A percentile compares a stretch with the other conserved stretches of the same genome.
Evolutionary conservation across 2,329 filamentous ascomycete species (phyloP).

Genomic region (Epichloe aotearoae): DNA sequence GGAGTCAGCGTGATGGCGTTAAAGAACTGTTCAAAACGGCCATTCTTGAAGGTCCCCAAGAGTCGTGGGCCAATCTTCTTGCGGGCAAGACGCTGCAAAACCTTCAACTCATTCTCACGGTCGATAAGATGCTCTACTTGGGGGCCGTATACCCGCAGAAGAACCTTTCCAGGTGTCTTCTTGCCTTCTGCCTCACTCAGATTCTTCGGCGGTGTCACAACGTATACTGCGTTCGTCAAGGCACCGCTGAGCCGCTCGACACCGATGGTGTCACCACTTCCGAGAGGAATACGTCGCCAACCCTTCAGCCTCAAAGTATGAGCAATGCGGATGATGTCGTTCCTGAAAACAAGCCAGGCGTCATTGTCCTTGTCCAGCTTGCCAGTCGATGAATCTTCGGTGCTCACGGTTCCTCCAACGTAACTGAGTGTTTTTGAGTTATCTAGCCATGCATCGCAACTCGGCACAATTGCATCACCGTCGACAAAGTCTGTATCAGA

Average conservation of each 20-base stretch:
- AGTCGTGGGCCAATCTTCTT: constrained; percentile 90
- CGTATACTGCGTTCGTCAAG: constrained; percentile 91
- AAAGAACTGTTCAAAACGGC: constrained; percentile 90
- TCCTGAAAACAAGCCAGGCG: constrained; percentile 79
- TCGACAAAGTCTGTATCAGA: constrained; percentile 81
- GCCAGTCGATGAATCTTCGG: constrained; percentile 28
- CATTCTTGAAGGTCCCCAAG: constrained; percentile 85
- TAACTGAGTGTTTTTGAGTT: constrained; percentile 83
- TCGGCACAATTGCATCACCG: constrained; percentile 69
- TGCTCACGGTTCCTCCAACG: constrained; percentile 32
- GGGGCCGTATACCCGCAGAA: constrained; percentile 86
- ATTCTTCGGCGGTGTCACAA: constrained; percentile 68
- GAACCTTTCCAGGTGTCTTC: constrained; percentile 50
- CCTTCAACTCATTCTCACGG: constrained; percentile 75
- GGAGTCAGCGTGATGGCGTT: constrained; percentile 70
- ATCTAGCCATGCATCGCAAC: constrained; percentile 73
- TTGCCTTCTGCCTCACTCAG: constrained; percentile 30
- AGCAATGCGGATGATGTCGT: constrained; percentile 75
- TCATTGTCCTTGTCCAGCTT: constrained; percentile 54
- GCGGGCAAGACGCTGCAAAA: constrained; percentile 70
- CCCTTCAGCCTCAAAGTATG: constrained; percentile 86
- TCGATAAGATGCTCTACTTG: constrained; percentile 95
- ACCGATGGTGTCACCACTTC: constrained; percentile 51
- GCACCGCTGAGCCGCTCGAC: constrained; percentile 78
- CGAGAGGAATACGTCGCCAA: constrained; percentile 72